phyloP scores from a whole-genome alignment of 179 eudicot genomes.

The Beta macrorhiza region DNA sequence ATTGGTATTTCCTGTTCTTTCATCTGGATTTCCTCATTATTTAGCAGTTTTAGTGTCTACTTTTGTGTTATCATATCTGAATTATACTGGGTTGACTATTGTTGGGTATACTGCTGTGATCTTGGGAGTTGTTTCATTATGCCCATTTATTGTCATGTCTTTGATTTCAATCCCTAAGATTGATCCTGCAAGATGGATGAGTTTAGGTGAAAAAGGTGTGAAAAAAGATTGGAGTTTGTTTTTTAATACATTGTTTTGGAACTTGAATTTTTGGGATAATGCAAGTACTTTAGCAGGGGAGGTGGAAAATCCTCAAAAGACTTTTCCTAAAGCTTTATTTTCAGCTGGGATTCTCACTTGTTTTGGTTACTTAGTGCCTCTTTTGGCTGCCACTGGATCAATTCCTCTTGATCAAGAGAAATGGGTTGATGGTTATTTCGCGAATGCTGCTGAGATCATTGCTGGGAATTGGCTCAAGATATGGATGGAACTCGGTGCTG shows the following conservation, averaged over 20 bases:
- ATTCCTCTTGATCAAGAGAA: conserved; percentile 35
- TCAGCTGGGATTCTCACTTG: conserved; percentile 56
- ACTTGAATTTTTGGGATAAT: conserved; percentile 75
- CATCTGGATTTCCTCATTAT: conserved; percentile 35
- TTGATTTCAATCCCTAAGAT: conserved; percentile 48
- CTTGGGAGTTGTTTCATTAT: conserved; percentile 48
- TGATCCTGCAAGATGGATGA: conserved; percentile 43
- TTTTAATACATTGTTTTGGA: conserved; percentile 71
- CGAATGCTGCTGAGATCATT: conserved; percentile 48
- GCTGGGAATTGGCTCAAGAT: conserved; percentile 60
- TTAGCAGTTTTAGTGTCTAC: conserved; percentile 40
- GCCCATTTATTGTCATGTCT: conserved; percentile 54
- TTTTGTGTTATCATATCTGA: conserved; percentile 40
- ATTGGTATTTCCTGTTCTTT: conserved; percentile 30
- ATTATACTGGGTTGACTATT: conserved; percentile 55
- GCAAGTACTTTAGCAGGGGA: conserved; percentile 76
- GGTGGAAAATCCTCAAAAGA: conserved; percentile 63
- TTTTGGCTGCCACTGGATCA: conserved; percentile 59
- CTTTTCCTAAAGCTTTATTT: conserved; percentile 52
- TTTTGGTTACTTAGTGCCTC: conserved; percentile 56
- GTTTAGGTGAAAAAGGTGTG: conserved; percentile 40
- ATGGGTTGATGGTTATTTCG: conserved; percentile 63
- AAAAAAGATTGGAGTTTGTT: conserved; percentile 54
- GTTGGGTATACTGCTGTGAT: conserved; percentile 61
- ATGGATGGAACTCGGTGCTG: conserved; percentile 63